Evolutionary conservation across 75 land plant species (phyloP).

Genomic region (Pinus tabuliformis): DNA sequence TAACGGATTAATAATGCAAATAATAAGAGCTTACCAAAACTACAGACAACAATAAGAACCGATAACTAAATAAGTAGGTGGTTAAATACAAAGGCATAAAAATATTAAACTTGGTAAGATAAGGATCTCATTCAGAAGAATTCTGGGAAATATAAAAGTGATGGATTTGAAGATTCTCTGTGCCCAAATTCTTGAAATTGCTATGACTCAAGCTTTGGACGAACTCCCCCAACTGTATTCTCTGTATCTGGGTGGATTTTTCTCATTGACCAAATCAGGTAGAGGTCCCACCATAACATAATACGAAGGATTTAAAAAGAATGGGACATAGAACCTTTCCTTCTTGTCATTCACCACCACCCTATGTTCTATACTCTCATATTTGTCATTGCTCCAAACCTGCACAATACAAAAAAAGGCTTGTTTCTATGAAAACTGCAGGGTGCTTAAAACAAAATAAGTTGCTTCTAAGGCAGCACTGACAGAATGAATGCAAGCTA

Average conservation of each 20-base stretch:
- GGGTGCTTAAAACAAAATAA: too few relatives aligned
- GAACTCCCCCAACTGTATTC: constrained; percentile 68
- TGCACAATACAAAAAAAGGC: constrained; percentile 2
- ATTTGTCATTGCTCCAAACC: constrained; percentile 87
- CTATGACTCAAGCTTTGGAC: constrained; percentile 43
- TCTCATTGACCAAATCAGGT: constrained; percentile 33
- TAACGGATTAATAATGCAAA: too few relatives aligned
- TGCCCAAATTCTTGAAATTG: constrained; percentile 67
- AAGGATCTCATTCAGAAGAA: too few relatives aligned
- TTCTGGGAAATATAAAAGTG: constrained; percentile 28
- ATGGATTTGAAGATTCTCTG: constrained; percentile 65
- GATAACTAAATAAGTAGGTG: too few relatives aligned
- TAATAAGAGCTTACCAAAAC: too few relatives aligned
- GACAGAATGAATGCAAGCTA: too few relatives aligned
- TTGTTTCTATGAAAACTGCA: too few relatives aligned
- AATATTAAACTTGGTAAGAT: too few relatives aligned
- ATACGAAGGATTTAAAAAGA: constrained; percentile 62
- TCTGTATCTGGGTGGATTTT: constrained; percentile 53
- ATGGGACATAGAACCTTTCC: constrained; percentile 61
- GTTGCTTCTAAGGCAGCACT: too few relatives aligned
- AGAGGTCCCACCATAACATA: constrained; percentile 44
- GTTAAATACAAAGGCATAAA: too few relatives aligned
- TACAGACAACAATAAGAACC: too few relatives aligned
- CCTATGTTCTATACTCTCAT: constrained; percentile 21
- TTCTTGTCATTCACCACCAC: constrained; percentile 23